These are phyloP conservation scores for Pezicula carpinea DNA, from an alignment of 2,329 filamentous ascomycete species.

Conservation along the genomic window DNA sequence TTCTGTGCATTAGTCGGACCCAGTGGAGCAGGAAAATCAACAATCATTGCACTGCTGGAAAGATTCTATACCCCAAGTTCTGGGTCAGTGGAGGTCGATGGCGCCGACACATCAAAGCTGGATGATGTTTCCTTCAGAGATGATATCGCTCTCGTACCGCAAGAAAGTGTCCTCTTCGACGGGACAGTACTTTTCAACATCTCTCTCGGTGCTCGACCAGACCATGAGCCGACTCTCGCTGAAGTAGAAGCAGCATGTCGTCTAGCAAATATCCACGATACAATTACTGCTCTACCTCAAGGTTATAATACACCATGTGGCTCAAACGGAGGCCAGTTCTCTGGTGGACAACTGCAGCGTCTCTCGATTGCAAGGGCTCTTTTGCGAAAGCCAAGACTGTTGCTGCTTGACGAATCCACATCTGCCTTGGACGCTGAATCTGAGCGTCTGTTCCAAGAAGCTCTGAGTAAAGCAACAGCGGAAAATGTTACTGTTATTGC, in stretches of 20 bases:
- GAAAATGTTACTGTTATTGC: constrained; percentile 50
- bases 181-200: constrained; percentile 54
- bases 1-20: constrained; percentile 63
- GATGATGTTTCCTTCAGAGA: constrained; percentile 43
- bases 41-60: constrained; percentile 53
- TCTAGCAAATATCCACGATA: constrained; percentile 63
- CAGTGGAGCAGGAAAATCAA: constrained; percentile 64
- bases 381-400: constrained; percentile 63
- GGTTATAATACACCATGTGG: constrained; percentile 64
- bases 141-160: constrained; percentile 51
- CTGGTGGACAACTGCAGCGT: constrained; percentile 74
- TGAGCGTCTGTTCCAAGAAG: constrained; percentile 61
- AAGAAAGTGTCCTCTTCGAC: constrained; percentile 54
- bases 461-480: constrained; percentile 51
- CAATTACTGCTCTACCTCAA: constrained; percentile 56
- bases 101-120: constrained; percentile 37
- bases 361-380: constrained; percentile 74
- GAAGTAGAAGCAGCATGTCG: constrained; percentile 64
- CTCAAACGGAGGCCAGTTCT: constrained; percentile 67
- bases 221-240: constrained; percentile 43
- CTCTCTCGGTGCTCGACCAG: constrained; percentile 48
- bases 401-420: constrained; percentile 80
- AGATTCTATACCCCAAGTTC: constrained; percentile 40
- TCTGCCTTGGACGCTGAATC: constrained; percentile 71
- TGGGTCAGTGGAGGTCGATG: constrained; percentile 18